Base-by-base conservation (phyloP, 495 filamentous ascomycete species). In the Chaetomium tenue region DNA sequence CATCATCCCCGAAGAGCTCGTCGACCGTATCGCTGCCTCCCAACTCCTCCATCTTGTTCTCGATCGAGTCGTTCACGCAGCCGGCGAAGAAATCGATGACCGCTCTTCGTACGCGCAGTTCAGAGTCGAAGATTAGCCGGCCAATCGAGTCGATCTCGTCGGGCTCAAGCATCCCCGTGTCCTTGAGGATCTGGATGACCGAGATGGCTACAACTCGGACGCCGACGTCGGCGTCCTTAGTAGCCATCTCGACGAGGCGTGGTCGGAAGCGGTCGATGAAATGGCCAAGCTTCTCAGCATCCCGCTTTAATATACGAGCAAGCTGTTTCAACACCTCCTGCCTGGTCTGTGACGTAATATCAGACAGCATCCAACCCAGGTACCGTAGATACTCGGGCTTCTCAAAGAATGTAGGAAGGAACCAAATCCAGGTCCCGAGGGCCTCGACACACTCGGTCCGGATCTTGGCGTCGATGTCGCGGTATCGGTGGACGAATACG, bases 211-310 rank as follows among this genome's bases (percentile, higher is more conserved):
- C 80, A 13, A 90, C 87, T 13, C 95, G 87, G 37, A 98, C 90
- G 58, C 78, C 81, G 26, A 88, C 72, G 63, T 98, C 94, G 0
- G 82, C 82, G 74, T 98, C 94, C 63, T 84, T 83, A 26, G 87
- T 87, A 1, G 91, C 92, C 83, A 98, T 97, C 77, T 98, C 94
- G 15, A 98, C 89, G 16, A 98, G 78, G n/a, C 95, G 86, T 2
- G 86, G 79, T 40, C 92, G 82, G 74, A 96, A 98, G 40, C 91
- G 83, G 69, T 96, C 93, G 16, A 91, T 97, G 68, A 98, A 98
- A 59, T 89, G 87, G 47, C 89, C 86, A 42, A 98, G 76, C 25
- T 89, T 88, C 61, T 85, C 87, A 26, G 91, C 81, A 66, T 93
- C 91, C 56, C 92, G 85, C 71, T 88, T 89, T 73, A 90, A 90